Percentiles rank a stretch among this genome's conserved stretches.
phyloP scores from a whole-genome alignment of 208 protist species.

The Trypanosomatidae sp. region DNA sequence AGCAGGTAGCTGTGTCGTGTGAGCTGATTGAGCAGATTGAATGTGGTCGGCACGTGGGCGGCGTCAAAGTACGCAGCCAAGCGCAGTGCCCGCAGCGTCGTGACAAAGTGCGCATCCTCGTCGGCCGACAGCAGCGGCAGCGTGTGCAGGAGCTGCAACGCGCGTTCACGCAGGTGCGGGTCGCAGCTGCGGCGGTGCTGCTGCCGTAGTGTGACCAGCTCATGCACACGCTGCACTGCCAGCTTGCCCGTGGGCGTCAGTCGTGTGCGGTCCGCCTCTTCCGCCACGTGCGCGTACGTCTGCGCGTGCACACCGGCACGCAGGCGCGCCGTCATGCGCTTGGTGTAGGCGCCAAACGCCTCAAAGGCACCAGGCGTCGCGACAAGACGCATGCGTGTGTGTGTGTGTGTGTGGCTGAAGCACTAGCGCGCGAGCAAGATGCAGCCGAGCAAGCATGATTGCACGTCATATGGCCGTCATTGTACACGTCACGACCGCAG shows the following conservation, averaged over 20 bases:
- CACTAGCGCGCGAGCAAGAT: too few relatives aligned
- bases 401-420: too few relatives aligned
- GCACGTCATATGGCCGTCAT: too few relatives aligned
- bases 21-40: conserved; percentile 58
- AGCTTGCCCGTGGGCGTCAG: conserved; percentile 13
- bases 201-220: conserved; percentile 19
- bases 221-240: conserved; percentile 18
- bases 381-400: too few relatives aligned
- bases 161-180: conserved; percentile 13
- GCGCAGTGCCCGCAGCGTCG: conserved; percentile 34
- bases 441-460: too few relatives aligned
- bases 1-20: conserved; percentile 61
- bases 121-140: conserved; percentile 49
- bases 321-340: conserved; percentile 31
- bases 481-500: too few relatives aligned
- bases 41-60: conserved; percentile 21
- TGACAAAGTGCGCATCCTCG: conserved; percentile 57
- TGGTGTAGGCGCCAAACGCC: conserved; percentile 25
- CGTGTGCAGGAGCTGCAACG: conserved; percentile 29
- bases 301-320: conserved; percentile 57
- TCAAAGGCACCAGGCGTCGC: conserved; percentile 7
- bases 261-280: conserved; percentile 1
- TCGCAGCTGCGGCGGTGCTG: conserved; percentile 36
- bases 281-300: conserved; percentile 15
- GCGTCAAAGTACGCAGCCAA: conserved; percentile 45